Conservation (phyloP, 345 rosid genomes). For the Pistacia atlantica region DNA sequence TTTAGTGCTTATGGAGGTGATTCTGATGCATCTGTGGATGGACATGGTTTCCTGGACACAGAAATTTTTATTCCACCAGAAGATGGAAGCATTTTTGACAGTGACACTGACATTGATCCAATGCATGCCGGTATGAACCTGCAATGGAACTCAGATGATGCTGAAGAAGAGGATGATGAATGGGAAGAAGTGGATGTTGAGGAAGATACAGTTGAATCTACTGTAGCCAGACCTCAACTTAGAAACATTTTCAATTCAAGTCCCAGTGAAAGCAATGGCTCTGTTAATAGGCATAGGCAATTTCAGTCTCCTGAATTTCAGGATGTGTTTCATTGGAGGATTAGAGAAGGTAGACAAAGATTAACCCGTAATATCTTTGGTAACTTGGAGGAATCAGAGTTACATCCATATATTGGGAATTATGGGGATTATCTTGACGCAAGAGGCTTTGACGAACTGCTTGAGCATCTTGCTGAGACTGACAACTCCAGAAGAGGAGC, state of each 20-base stretch:
- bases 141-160: slow-evolving; percentile 80
- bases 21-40: slow-evolving; percentile 81
- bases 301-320: slow-evolving; percentile 47
- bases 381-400: slow-evolving; percentile 45
- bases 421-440: slow-evolving; percentile 60
- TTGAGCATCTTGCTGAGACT: slow-evolving; percentile 70
- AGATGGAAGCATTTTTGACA: slow-evolving; percentile 53
- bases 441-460: slow-evolving; percentile 73
- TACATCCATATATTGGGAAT: slow-evolving; percentile 43
- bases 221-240: slow-evolving; percentile 28
- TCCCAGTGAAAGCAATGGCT: slow-evolving; percentile 49
- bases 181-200: slow-evolving; percentile 63
- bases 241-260: slow-evolving; percentile 39
- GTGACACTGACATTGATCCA: slow-evolving; percentile 91
- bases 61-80: slow-evolving; percentile 52
- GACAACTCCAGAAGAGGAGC: slow-evolving; percentile 85
- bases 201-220: slow-evolving; percentile 40
- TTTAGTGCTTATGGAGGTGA: slow-evolving; percentile 72
- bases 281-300: slow-evolving; percentile 24
- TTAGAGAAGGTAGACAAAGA: slow-evolving; percentile 44
- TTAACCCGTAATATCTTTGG: slow-evolving; percentile 35
- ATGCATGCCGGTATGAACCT: slow-evolving; percentile 71
- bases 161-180: slow-evolving; percentile 56
- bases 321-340: slow-evolving; percentile 37
- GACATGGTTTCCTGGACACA: slow-evolving; percentile 49